Conservation (phyloP, 1,139 yeast species). For the Sugiyamaella novakii region DNA sequence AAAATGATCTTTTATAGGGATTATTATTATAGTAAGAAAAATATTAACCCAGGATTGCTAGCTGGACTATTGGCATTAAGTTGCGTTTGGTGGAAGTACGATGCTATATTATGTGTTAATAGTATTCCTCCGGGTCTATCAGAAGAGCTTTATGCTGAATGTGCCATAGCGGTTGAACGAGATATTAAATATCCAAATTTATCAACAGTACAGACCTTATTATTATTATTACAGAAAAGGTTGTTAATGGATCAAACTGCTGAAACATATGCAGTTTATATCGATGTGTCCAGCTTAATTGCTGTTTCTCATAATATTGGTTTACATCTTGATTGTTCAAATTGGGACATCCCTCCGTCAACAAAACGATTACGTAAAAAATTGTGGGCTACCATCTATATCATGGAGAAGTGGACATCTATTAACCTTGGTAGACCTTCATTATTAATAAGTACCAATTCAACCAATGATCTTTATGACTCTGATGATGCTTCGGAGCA, state of each 20-base stretch:
- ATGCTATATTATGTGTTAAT: conserved; percentile 40
- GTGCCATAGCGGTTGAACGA: conserved; percentile 39
- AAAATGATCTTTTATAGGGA: conserved; percentile 39
- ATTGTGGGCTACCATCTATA: conserved; percentile 42
- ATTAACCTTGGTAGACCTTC: conserved; percentile 42
- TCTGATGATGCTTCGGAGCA: conserved; percentile 39
- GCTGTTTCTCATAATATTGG: conserved; percentile 42
- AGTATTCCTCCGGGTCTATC: conserved; percentile 39
- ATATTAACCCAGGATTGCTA: conserved; percentile 40
- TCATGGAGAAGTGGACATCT: conserved; percentile 44
- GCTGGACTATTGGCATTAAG: conserved; percentile 43
- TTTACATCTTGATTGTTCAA: conserved; percentile 41
- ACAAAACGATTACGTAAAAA: conserved; percentile 39
- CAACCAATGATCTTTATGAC: conserved; percentile 34
- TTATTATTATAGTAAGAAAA: conserved; percentile 37
- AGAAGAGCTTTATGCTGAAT: conserved; percentile 38
- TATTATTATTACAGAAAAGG: conserved; percentile 42
- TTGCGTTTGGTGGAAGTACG: conserved; percentile 45
- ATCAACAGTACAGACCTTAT: conserved; percentile 49
- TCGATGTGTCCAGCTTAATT: conserved; percentile 39
- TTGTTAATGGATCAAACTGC: conserved; percentile 41
- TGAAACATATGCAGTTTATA: conserved; percentile 37
- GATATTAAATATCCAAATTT: conserved; percentile 45
- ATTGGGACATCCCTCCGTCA: conserved; percentile 40
- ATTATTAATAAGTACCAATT: conserved; percentile 31